phyloP scores from a whole-genome alignment of 352 stramenopile genomes.

The Pythium phragmitis region DNA sequence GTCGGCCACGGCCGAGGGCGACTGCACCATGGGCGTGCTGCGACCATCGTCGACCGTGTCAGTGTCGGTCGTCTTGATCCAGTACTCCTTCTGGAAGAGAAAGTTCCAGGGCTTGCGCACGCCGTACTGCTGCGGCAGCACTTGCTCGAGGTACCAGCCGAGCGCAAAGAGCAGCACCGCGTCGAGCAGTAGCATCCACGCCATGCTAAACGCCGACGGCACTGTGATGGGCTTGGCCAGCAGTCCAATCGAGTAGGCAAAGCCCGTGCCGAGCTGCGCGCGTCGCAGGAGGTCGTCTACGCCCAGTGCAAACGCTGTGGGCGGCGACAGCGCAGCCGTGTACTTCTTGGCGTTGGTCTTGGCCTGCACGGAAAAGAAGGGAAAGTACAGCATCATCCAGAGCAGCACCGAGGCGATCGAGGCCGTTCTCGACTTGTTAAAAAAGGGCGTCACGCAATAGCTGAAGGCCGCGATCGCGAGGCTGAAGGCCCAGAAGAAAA shows the following conservation, averaged over 20 bases:
- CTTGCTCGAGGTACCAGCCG: conserved; percentile 92
- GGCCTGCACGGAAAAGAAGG: conserved; percentile 62
- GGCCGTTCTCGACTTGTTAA: conserved; percentile 64
- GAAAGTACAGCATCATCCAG: conserved; percentile 75
- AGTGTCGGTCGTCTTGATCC: conserved; percentile 51
- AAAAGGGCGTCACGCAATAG: conserved; percentile 63
- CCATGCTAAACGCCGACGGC: conserved; percentile 44
- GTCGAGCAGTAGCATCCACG: conserved; percentile 82
- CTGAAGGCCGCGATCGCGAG: conserved; percentile 60
- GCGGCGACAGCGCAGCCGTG: conserved; percentile 49
- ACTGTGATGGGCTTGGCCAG: conserved; percentile 40
- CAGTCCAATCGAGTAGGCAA: conserved; percentile 51
- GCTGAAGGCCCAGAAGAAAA: conserved; percentile 62
- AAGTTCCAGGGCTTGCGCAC: conserved; percentile 91
- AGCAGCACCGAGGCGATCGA: conserved; percentile 63
- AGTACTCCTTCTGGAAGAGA: conserved; percentile 50
- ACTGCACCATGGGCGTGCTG: conserved; percentile 10
- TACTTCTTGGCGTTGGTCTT: conserved; percentile 37
- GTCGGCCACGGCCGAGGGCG: not conserved
- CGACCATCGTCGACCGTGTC: conserved; percentile 48
- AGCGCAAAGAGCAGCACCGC: conserved; percentile 75
- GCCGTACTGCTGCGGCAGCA: conserved; percentile 64
- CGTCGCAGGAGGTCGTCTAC: conserved; percentile 57
- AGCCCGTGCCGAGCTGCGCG: conserved; percentile 56
- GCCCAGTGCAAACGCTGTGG: conserved; percentile 62